Base-by-base conservation (phyloP, 306 rosid species). In the Herpetospermum pedunculosum region DNA sequence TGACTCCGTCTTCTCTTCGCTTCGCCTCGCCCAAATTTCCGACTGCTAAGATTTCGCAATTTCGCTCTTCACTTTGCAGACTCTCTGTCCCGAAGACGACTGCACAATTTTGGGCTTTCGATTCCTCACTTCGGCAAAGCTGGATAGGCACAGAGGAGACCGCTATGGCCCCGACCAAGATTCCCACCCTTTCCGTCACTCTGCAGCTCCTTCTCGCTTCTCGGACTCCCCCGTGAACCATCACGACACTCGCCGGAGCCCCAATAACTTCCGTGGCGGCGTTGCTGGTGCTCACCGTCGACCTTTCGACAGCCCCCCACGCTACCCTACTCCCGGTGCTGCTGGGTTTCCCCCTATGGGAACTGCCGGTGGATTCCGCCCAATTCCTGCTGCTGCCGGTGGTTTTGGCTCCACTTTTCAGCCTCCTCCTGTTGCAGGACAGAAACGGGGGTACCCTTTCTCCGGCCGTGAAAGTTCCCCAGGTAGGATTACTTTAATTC, bases 131-230 rank as follows among this genome's bases (percentile, higher is more conserved):
- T 70, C 41, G 89, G 80, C 83, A 89, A 60, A 90, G 86, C 98
- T 90, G 97, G 98, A 93, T 80, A 93, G 87, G 78, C 90, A 87
- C 86, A 84, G 94, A 85, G 94, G 82, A 76, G 93, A 86, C 76
- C 98, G 98, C 82, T 86, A 87, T 81, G 86, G 88, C 75, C 74
- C 54, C 77, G 70, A 73, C 58, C 77, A 52, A 54, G 84, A 84
- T 62, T 79, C 84, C 70, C 75, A 78, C 62, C 75, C 79, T 16
- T 76, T 72, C 70, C 90, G 96, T 46, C 89, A 77, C 72, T 74
- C 91, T 44, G 79, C 85, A 76, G 75, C 72, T 23, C 85, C 88
- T 49, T 88, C 92, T 37, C 91, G 92, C 63, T 88, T 90, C 83
- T 85, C 91, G 38, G 96, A 88, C 80, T 80, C 88, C 29, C 85